Evolutionary conservation across 495 filamentous ascomycete species (phyloP).

Genomic region (Daldinia vernicosa): DNA sequence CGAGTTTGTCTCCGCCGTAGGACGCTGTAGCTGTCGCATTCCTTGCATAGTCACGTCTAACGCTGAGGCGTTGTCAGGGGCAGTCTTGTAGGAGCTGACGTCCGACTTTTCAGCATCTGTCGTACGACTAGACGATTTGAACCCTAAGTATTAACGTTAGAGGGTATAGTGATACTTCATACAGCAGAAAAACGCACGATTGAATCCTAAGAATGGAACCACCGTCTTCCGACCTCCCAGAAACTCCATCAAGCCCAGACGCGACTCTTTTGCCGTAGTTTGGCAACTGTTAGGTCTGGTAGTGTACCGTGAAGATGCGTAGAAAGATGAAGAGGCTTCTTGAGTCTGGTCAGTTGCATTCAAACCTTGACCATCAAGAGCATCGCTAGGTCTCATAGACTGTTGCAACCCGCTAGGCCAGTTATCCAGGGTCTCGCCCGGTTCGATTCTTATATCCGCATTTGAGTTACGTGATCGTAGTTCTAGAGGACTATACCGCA

Average conservation of each 20-base stretch:
- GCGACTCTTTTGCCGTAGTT: conserved; percentile 28
- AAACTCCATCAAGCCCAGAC: conserved; percentile 27
- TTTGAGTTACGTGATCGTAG: neutral
- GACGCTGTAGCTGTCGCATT: neutral
- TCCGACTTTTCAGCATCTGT: conserved; percentile 45
- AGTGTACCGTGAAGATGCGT: conserved; percentile 43
- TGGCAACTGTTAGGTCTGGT: conserved; percentile 37
- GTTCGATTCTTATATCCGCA: neutral
- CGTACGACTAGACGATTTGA: conserved; percentile 32
- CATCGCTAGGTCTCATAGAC: neutral
- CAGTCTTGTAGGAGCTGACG: conserved; percentile 44
- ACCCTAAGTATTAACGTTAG: conserved; percentile 29
- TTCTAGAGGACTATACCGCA: neutral
- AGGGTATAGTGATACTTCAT: neutral
- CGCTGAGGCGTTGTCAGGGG: conserved; percentile 34
- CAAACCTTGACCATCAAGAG: neutral
- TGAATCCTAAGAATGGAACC: conserved; percentile 21
- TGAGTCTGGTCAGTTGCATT: conserved; percentile 15
- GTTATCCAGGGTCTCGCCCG: neutral
- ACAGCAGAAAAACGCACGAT: conserved; percentile 29
- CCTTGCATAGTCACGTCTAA: conserved; percentile 22
- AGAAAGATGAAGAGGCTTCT: conserved; percentile 35
- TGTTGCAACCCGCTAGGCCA: neutral
- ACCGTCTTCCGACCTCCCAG: conserved; percentile 27
- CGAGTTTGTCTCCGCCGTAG: conserved; percentile 24